Evolutionary conservation across 768 basidiomycete genomes (phyloP).

Genomic region (Termitomyces sp.): DNA sequence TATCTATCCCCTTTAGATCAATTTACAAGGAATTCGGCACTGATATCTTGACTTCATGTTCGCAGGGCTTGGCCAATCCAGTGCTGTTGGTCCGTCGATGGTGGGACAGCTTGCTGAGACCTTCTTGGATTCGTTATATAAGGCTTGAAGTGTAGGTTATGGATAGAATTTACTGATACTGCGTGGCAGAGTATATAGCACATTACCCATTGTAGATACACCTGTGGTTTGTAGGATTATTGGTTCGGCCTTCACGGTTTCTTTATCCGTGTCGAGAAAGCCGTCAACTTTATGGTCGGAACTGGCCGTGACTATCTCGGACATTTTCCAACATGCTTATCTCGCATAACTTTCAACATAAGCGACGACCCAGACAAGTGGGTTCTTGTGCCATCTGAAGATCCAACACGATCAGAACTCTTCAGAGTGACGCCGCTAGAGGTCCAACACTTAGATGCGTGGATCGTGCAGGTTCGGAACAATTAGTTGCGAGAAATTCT

Average conservation of each 20-base stretch:
- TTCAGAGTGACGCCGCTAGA: neutral
- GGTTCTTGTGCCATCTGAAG: neutral
- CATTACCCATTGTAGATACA: neutral
- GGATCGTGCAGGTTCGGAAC: neutral
- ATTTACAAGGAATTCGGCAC: neutral
- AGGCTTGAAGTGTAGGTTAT: conserved; percentile 42
- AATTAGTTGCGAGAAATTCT: neutral
- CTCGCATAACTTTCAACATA: neutral
- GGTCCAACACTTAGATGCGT: neutral
- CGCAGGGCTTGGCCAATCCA: conserved; percentile 80
- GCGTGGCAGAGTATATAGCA: neutral
- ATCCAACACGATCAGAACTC: neutral
- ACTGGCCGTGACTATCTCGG: neutral
- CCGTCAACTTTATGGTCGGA: neutral
- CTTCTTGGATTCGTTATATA: conserved; percentile 82
- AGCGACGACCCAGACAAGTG: neutral
- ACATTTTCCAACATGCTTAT: neutral
- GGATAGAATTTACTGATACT: neutral
- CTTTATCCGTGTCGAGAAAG: neutral
- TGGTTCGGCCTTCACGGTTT: neutral
- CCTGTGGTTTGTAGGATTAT: neutral
- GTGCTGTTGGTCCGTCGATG: conserved; percentile 77
- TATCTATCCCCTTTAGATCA: conserved; percentile 5
- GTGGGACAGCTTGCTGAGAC: conserved; percentile 74
- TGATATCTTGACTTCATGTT: conserved; percentile 1